Conservation (phyloP, 805 yeast genomes). For the Kazachstania viticola region DNA sequence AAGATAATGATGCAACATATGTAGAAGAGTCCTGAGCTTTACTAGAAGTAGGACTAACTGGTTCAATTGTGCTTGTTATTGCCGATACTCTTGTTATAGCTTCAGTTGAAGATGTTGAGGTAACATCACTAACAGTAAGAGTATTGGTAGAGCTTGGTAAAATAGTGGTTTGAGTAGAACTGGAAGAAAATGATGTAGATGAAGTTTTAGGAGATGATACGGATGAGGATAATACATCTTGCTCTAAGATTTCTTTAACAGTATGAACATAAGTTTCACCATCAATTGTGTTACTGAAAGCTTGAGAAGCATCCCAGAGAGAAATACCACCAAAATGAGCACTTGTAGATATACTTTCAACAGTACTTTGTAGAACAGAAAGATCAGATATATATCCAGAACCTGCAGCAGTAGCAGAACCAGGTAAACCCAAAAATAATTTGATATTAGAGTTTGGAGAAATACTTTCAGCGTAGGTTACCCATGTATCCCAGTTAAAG, state of each 20-base stretch:
- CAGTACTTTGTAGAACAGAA: conserved; percentile 30
- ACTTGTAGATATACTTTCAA: conserved; percentile 63
- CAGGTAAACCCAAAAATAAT: conserved; percentile 69
- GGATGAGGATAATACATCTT: conserved; percentile 3
- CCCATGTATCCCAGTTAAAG: conserved; percentile 73
- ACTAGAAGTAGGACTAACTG: conserved; percentile 6
- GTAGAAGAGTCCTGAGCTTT: conserved; percentile 8
- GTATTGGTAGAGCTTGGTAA: conserved; percentile 10
- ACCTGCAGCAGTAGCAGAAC: conserved; percentile 45
- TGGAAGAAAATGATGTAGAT: conserved; percentile 9
- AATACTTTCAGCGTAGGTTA: conserved; percentile 40
- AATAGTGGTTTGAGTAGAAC: conserved; percentile 10
- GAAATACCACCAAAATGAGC: conserved; percentile 76
- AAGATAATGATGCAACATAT: neutral
- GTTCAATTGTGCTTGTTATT: neutral
- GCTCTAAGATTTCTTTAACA: conserved; percentile 33
- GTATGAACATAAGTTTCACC: conserved; percentile 34
- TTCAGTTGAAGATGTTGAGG: neutral
- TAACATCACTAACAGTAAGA: conserved; percentile 5
- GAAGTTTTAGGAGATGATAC: conserved; percentile 4
- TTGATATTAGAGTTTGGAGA: conserved; percentile 63
- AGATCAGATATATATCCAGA: conserved; percentile 48
- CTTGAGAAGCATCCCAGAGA: conserved; percentile 88
- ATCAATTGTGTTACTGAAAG: conserved; percentile 34
- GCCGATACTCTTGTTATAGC: neutral